A percentile compares a stretch with the other conserved stretches of the same genome.
phyloP scores from a whole-genome alignment of 768 basidiomycete genomes.

The Pulveroboletus frians region DNA sequence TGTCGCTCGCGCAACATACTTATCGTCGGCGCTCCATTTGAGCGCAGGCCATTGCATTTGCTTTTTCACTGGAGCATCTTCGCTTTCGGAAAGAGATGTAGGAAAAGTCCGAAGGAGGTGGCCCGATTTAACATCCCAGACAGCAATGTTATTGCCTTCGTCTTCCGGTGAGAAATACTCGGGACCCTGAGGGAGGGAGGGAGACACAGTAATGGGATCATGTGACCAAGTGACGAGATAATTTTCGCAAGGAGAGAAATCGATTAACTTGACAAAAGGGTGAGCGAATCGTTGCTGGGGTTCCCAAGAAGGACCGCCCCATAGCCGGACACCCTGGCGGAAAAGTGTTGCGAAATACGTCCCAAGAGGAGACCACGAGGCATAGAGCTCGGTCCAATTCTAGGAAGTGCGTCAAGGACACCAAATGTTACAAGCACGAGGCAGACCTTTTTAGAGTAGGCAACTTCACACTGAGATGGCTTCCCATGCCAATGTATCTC shows the following conservation, averaged over 20 bases:
- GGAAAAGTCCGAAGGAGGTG: slow-evolving; percentile 89
- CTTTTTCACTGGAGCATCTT: slow-evolving; percentile 57
- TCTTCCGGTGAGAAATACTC: slow-evolving; percentile 90
- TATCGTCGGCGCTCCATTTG: slow-evolving; percentile 97
- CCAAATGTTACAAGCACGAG: background rate
- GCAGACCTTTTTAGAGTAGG: slow-evolving; percentile 68
- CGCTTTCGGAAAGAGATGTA: slow-evolving; percentile 55
- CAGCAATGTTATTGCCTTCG: slow-evolving; percentile 92
- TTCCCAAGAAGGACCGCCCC: slow-evolving; percentile 91
- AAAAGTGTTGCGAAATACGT: slow-evolving; percentile 94
- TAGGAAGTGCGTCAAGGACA: slow-evolving; percentile 28
- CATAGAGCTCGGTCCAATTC: slow-evolving; percentile 97
- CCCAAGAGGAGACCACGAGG: slow-evolving; percentile 94
- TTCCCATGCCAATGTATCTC: slow-evolving; percentile 91
- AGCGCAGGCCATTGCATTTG: slow-evolving; percentile 92
- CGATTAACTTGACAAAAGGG: slow-evolving; percentile 90
- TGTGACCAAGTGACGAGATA: slow-evolving; percentile 98
- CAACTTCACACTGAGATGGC: slow-evolving; percentile 78
- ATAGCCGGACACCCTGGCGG: slow-evolving; percentile 90
- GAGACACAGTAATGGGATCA: slow-evolving; percentile 83
- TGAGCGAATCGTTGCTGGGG: slow-evolving; percentile 90
- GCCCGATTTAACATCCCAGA: slow-evolving; percentile 98
- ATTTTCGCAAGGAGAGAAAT: slow-evolving; percentile 95
- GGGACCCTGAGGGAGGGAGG: slow-evolving; percentile 73
- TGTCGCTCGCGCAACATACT: slow-evolving; percentile 85